Base-by-base conservation (phyloP, 1,284 basidiomycete species). In the Agaricales sp. region DNA sequence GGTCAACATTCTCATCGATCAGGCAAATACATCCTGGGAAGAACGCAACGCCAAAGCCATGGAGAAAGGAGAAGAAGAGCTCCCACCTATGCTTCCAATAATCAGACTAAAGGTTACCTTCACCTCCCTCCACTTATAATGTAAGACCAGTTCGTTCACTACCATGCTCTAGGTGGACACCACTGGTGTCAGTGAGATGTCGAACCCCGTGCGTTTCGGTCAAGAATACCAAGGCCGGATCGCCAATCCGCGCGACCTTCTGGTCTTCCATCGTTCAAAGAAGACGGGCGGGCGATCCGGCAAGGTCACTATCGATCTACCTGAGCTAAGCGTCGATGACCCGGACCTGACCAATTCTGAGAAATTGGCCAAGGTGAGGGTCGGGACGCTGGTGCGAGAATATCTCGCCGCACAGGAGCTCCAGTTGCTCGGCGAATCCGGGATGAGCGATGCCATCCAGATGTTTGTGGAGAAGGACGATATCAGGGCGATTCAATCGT, bases 401-500 rank as follows among this genome's bases (percentile, higher is more conserved):
- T 96, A 93, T 62, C 67, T 97, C 46, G 74, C 82, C 12, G 91
- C 89, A 47, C 93, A 97, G 68, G 87, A 92, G 59, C 67, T 96
- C 56, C 89, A 93, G 64, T 68, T 96, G 45, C 68, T 97, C 14
- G 87, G 86, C 1, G 90, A 94, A 66, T 73, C 72, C 39, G 90
- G 87, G 16, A 87, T 97, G 82, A 84, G 85, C 43, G 86, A 92
- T 61, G 93, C 93, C 4, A 92, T 97, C 50, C 86, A 90, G 69
- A 76, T 82, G 60, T 96, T 90, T 66, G 92, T 97, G 50, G 92
- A 95, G 63, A 97, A 97, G 71, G 93, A 95, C 58, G 92, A 94
- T 64, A 82, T 79, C 41, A 87, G 93, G 68, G 88, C 93, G 2
- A 93, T 97, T 60, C 80, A 84, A 53, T 77, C 72, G 92, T 94